Conservation (phyloP, 495 filamentous ascomycete genomes). For the Trichoderma gamsii region DNA sequence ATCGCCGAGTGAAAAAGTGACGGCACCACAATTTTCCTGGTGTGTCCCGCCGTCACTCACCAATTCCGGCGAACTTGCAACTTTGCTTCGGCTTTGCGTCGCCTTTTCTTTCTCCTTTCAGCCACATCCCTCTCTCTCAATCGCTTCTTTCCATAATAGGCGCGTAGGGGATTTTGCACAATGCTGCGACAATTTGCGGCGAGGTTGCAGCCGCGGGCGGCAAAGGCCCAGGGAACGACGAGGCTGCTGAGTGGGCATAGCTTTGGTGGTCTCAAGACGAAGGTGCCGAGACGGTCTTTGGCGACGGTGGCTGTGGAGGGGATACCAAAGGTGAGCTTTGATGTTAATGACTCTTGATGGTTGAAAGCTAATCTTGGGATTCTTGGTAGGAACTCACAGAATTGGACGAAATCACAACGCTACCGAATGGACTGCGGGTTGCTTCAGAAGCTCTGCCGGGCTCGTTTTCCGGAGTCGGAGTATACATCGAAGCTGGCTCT, state of each 20-base stretch:
- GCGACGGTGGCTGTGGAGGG: slow-evolving; percentile 13
- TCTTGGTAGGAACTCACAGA: slow-evolving; percentile 71
- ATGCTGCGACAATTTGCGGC: slow-evolving; percentile 15
- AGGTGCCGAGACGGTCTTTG: slow-evolving; percentile 3
- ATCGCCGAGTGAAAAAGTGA: slow-evolving; percentile 13
- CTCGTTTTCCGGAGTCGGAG: slow-evolving; percentile 89
- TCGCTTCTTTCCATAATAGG: background rate
- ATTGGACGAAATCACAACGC: slow-evolving; percentile 79
- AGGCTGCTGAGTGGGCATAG: slow-evolving; percentile 1
- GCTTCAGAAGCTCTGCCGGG: slow-evolving; percentile 94
- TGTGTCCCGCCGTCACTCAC: background rate
- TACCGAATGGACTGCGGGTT: slow-evolving; percentile 90
- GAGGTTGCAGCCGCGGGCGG: slow-evolving; percentile 3
- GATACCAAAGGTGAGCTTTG: slow-evolving; percentile 23
- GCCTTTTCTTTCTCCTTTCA: background rate
- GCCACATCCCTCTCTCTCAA: background rate
- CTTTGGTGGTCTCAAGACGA: background rate
- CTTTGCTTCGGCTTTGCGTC: background rate
- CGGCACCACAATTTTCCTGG: slow-evolving; percentile 13
- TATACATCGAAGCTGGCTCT: slow-evolving; percentile 95
- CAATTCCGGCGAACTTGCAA: background rate
- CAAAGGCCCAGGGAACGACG: background rate
- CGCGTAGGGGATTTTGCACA: background rate
- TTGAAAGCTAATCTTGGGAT: slow-evolving; percentile 19
- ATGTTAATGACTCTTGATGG: background rate